These are phyloP conservation scores for Chlamydomonas schloesseri DNA, from an alignment of 139 green algal genomes.

Conservation along the genomic window DNA sequence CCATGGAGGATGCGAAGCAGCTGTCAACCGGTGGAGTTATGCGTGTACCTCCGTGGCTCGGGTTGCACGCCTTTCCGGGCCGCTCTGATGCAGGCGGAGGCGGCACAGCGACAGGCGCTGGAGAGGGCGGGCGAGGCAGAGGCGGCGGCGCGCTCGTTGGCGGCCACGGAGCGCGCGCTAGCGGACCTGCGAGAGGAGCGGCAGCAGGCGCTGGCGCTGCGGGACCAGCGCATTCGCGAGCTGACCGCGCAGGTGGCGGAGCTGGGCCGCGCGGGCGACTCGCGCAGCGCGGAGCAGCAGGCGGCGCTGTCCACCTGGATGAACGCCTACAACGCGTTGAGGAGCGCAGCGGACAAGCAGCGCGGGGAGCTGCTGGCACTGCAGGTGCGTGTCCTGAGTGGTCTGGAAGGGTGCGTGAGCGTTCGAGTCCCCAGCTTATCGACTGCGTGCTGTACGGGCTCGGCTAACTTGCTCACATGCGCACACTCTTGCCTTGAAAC, in stretches of 20 bases:
- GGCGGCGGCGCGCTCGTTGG: background rate
- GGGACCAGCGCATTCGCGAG: background rate
- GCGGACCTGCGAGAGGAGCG: background rate
- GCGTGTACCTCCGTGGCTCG: no score
- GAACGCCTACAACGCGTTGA: background rate
- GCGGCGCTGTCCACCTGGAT: background rate
- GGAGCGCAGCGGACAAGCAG: background rate
- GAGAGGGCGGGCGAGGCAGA: background rate
- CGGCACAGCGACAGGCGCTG: background rate
- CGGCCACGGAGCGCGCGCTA: background rate
- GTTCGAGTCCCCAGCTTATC: no score
- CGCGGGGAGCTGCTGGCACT: background rate
- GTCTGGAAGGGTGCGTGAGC: no score
- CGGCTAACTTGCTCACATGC: no score
- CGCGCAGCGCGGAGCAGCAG: background rate
- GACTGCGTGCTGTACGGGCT: no score
- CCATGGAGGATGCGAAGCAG: no score
- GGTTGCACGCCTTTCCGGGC: no score
- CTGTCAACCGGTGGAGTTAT: no score
- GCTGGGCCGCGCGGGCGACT: background rate
- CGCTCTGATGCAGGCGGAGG: background rate
- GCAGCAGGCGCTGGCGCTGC: background rate
- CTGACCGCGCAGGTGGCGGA: background rate
- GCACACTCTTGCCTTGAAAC: no score
- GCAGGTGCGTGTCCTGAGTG: no score